Conservation (phyloP, 2,329 filamentous ascomycete species). For the Neonectria sp. region DNA sequence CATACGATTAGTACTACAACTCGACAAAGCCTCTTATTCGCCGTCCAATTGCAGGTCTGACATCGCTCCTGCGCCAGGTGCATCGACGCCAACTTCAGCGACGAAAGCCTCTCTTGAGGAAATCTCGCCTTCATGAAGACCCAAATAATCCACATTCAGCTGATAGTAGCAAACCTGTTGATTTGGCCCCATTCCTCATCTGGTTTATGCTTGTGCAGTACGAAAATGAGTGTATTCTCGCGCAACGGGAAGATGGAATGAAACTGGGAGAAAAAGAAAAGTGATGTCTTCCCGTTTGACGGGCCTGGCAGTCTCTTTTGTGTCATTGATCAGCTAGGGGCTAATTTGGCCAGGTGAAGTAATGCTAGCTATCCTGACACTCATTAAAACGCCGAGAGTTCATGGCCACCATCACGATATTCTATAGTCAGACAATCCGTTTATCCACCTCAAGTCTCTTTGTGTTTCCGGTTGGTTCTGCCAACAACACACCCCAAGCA, state of each 20-base stretch:
- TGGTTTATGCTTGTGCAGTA: too few relatives aligned
- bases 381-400: background rate
- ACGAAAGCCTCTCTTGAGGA: too few relatives aligned
- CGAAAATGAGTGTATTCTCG: background rate
- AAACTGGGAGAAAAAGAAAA: background rate
- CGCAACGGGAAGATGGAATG: background rate
- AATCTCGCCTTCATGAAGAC: too few relatives aligned
- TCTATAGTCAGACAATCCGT: background rate
- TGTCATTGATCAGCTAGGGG: background rate
- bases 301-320: background rate
- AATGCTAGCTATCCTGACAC: background rate
- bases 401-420: background rate
- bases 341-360: background rate
- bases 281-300: background rate
- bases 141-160: too few relatives aligned
- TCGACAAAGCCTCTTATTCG: background rate
- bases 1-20: background rate
- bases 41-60: background rate
- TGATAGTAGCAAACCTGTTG: too few relatives aligned
- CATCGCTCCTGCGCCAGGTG: background rate
- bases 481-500: background rate
- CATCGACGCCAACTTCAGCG: background rate
- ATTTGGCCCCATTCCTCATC: too few relatives aligned
- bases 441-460: background rate
- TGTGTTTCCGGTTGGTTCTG: background rate